Evolutionary conservation across 768 basidiomycete genomes (phyloP), one percentile per base, ranked within the genome.

Genomic region (Leccinum imitatum): DNA sequence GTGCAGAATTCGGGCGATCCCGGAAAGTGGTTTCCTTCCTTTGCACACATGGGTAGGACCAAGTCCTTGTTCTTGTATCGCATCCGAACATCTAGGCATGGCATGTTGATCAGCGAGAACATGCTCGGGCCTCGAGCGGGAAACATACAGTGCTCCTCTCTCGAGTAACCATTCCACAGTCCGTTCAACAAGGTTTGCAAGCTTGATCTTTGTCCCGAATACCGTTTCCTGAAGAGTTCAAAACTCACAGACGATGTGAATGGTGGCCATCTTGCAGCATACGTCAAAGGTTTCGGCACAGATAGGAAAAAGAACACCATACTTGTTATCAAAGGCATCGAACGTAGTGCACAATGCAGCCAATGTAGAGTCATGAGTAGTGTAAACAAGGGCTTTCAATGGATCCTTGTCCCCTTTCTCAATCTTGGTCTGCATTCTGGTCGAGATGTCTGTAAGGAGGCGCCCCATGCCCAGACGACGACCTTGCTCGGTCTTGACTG

Each of bases 1-100:
- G 85, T 85, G 72, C 90, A 91, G 65, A 91, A 85, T 68, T 91
- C 89, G 0, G 90, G 90, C 11, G 78, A 79, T 2, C 87, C 89
- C 3, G 82, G 76, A 7, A 90, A 74, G 66, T 92, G 90, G 57
- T 89, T 82, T 5, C 87, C 87, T 50, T 81, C 76, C 6, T 80
- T 81, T 2, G 85, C 83, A 63, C 90, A 92, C 14, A 84, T 59
- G 0, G 90, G 90, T 6, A 91, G 75, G 3, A 75, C 53, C 75
- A 91, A 72, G 65, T 82, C 82, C 59, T 79, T 78, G 75, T 89
- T 89, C 73, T 90, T 86, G 67, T 91, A 89, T 25, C 90, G 82
- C 81, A 90, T 84, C n/a, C 90, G 84, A 50, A 92, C 77, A 66
- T 81, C 87, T 87, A 61, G 44, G 59, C 53, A 23, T 14, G 37